A percentile compares a stretch with the other conserved stretches of the same genome.
phyloP scores from a whole-genome alignment of 768 basidiomycete genomes.

The Suillus decipiens region DNA sequence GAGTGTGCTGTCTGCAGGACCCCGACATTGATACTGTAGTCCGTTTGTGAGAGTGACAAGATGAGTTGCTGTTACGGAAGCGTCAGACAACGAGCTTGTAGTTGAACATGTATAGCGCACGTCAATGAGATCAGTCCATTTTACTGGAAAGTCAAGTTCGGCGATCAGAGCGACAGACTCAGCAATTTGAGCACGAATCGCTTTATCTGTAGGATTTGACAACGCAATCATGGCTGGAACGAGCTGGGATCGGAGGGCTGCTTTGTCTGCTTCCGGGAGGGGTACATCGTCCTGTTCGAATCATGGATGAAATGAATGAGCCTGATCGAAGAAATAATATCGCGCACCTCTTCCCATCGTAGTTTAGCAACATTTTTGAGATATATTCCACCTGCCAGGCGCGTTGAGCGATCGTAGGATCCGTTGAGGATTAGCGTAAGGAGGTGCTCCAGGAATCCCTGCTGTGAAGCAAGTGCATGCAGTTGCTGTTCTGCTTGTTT shows the following conservation, averaged over 20 bases:
- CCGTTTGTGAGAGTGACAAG: constrained; percentile 70
- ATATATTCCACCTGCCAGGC: constrained; percentile 86
- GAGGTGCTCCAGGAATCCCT: constrained; percentile 78
- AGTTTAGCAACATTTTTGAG: constrained; percentile 90
- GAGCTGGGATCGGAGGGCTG: constrained; percentile 68
- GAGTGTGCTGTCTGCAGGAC: constrained; percentile 95
- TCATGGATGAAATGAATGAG: constrained; percentile 8
- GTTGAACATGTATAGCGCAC: constrained; percentile 49
- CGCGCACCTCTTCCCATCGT: constrained; percentile 84
- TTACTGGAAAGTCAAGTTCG: constrained; percentile 84
- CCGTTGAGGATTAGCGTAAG: constrained; percentile 74
- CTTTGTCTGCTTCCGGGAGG: constrained; percentile 71
- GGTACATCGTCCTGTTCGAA: constrained; percentile 66
- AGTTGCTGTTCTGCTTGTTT: constrained; percentile 85
- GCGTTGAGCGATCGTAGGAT: constrained; percentile 64
- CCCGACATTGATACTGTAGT: constrained; percentile 85
- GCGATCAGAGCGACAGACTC: constrained; percentile 94
- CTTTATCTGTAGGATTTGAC: constrained; percentile 70
- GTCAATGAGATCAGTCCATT: constrained; percentile 89
- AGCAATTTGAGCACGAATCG: constrained; percentile 82
- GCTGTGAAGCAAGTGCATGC: constrained; percentile 61
- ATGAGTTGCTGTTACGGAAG: constrained; percentile 77
- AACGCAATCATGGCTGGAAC: constrained; percentile 91
- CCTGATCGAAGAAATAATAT: neutral
- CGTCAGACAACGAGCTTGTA: constrained; percentile 1